These are phyloP conservation scores for Neofusicoccum kwambonambiense DNA, from an alignment of 2,329 filamentous ascomycete genomes.

Conservation along the genomic window DNA sequence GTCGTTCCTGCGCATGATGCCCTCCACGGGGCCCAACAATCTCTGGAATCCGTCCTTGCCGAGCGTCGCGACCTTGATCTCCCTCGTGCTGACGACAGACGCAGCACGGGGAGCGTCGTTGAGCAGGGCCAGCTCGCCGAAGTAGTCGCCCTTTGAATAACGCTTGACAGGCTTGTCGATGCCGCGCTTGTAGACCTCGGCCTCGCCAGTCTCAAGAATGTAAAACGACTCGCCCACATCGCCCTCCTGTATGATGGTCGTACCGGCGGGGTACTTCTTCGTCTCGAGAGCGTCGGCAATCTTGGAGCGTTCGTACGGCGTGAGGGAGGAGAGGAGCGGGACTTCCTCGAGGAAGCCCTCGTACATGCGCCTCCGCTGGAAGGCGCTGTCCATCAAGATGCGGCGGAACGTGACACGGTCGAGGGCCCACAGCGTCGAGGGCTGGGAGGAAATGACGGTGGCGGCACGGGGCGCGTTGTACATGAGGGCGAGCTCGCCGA, in stretches of 20 bases:
- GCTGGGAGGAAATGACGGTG: slow-evolving; percentile 81
- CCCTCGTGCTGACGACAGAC: slow-evolving; percentile 77
- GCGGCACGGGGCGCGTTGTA: slow-evolving; percentile 97
- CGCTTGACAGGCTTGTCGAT: slow-evolving; percentile 68
- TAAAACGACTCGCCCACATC: slow-evolving; percentile 92
- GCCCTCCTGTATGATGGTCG: slow-evolving; percentile 86
- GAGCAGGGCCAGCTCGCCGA: slow-evolving; percentile 89
- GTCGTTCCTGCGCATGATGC: slow-evolving; percentile 82
- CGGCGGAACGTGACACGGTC: slow-evolving; percentile 96
- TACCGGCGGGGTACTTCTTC: slow-evolving; percentile 75
- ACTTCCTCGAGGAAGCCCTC: slow-evolving; percentile 96
- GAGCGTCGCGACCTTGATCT: slow-evolving; percentile 89
- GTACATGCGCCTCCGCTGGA: slow-evolving; percentile 93
- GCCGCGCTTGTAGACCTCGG: slow-evolving; percentile 81
- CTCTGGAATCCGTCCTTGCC: slow-evolving; percentile 95
- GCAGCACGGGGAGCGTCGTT: slow-evolving; percentile 93
- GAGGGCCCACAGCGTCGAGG: slow-evolving; percentile 86
- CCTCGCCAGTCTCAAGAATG: slow-evolving; percentile 82
- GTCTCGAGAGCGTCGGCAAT: slow-evolving; percentile 96
- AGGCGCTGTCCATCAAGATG: slow-evolving; percentile 97
- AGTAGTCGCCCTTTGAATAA: slow-evolving; percentile 92
- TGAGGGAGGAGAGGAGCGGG: slow-evolving; percentile 76
- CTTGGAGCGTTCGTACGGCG: slow-evolving; percentile 91
- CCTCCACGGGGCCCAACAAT: slow-evolving; percentile 86
- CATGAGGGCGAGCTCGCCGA: slow-evolving; percentile 96